phyloP scores from a whole-genome alignment of 2,329 filamentous ascomycete species.

The Cephalotrichum gorgonifer region DNA sequence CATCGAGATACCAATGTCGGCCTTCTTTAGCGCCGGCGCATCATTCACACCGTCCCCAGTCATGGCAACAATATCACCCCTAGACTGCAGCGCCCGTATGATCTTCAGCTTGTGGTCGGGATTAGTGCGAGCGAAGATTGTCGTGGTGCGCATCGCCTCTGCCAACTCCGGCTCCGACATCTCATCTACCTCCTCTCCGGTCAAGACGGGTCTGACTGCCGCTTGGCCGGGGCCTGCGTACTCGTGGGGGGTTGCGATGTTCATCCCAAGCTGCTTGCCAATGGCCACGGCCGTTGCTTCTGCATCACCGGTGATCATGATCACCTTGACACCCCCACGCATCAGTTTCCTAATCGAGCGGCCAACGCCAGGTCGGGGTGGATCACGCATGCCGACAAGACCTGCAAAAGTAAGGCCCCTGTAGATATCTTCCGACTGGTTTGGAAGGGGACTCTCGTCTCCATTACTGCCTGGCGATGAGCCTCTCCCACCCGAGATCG shows the following conservation, averaged over 20 bases:
- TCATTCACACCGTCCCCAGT: conserved; percentile 98
- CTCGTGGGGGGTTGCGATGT: conserved; percentile 48
- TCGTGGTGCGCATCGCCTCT: conserved; percentile 76
- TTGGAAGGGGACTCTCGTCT: conserved; percentile 27
- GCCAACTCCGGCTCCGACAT: conserved; percentile 83
- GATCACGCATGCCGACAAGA: conserved; percentile 94
- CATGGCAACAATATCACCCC: conserved; percentile 97
- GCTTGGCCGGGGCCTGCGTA: conserved; percentile 38
- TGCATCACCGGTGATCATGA: conserved; percentile 98
- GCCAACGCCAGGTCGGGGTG: conserved; percentile 81
- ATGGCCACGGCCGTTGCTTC: conserved; percentile 93
- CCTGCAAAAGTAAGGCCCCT: conserved; percentile 81
- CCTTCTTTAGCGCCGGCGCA: conserved; percentile 90
- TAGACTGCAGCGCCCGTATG: conserved; percentile 77
- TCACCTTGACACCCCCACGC: conserved; percentile 89
- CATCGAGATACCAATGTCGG: conserved; percentile 97
- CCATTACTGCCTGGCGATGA: conserved; percentile 33
- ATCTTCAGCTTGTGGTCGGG: conserved; percentile 99
- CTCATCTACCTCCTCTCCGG: conserved; percentile 83
- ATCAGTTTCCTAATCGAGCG: conserved; percentile 82
- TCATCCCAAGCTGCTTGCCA: conserved; percentile 90
- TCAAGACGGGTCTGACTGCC: conserved; percentile 61
- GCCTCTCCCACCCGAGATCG: conserved; percentile 33
- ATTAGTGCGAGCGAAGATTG: conserved; percentile 91
- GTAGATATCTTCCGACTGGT: conserved; percentile 60